Evolutionary conservation across 2,329 filamentous ascomycete genomes (phyloP), one percentile per base, ranked within the genome.

Genomic region (Epichloe amarillans): DNA sequence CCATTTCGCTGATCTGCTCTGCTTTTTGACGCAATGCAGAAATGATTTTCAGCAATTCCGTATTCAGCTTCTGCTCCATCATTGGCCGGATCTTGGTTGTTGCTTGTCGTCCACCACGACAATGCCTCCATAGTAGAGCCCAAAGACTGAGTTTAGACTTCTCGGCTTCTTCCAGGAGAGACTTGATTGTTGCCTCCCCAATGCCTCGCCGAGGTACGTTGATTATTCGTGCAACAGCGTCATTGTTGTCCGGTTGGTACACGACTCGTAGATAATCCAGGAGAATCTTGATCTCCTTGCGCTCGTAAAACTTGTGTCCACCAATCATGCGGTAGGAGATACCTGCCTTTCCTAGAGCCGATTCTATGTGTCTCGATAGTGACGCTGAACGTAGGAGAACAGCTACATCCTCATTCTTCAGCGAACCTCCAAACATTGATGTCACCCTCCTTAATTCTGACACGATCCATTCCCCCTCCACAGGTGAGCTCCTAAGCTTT

Each of bases 241-340:
- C 90, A 58, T 90, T 95, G 62, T 94, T 90, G 44, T 86, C 77
- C 1, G 89, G 87, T 55, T 94, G 85, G 60, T 87, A 80, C 35
- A 96, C 81, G 3, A 94, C 84, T 35, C 89, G 80, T 14, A 97
- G 72, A 63, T 98, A 97, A 63, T 96, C 89, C 4, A 97, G 68
- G 0, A 97, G 64, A 6, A 88, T 75, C 64, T 93, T 94, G 62
- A 97, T 84, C 64, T 98, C 91, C 3, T 81, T 77, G 48, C 93
- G 82, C 58, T 98, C 93, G 61, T 94, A 97, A 64, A 98, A 98
- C 52, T 87, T 86, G 55, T 82, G 80, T 2, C 93, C 91, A 38
- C 80, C 91, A 48, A 97, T 83, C 90, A 97, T 96, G 47, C 82
- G 82, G 66, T 97, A 98, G 0, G 89, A 77, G 40, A 97, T 81